Percentiles rank a stretch among this genome's conserved stretches.
Evolutionary conservation across 495 filamentous ascomycete genomes (phyloP).

Genomic region (Penicillium chermesinum): DNA sequence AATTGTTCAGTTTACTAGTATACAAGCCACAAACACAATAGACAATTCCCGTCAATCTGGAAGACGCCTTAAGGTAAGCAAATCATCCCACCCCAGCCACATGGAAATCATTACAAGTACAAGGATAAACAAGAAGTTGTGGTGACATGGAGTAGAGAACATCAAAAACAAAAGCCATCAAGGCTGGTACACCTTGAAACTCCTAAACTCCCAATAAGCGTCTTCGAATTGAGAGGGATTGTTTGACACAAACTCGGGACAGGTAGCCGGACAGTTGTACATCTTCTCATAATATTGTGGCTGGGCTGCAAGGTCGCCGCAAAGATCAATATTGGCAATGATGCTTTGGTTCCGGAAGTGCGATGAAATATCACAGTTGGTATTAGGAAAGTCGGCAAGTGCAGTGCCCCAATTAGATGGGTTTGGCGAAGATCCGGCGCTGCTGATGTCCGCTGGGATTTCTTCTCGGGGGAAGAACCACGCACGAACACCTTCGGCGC

Average conservation of each 20-base stretch:
- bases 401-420: conserved; percentile 44
- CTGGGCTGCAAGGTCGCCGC: conserved; percentile 36
- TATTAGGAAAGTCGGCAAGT: conserved; percentile 48
- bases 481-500: conserved; percentile 40
- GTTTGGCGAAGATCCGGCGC: conserved; percentile 28
- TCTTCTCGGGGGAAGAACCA: conserved; percentile 45
- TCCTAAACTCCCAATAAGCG: conserved; percentile 49
- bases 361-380: conserved; percentile 41
- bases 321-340: conserved; percentile 49
- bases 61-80: too few species aligned
- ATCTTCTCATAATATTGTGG: conserved; percentile 33
- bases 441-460: conserved; percentile 36
- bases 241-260: conserved; percentile 36
- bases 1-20: too few species aligned
- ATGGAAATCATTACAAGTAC: too few species aligned
- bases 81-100: too few species aligned
- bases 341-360: conserved; percentile 50
- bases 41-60: too few species aligned
- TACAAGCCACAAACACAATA: too few species aligned
- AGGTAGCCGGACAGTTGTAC: conserved; percentile 40
- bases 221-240: conserved; percentile 34
- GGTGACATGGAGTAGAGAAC: not conserved
- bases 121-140: not conserved
- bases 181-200: conserved; percentile 40
- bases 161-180: not conserved